Conservation (phyloP, 2,329 filamentous ascomycete species). For the Pseudogymnoascus sp. region DNA sequence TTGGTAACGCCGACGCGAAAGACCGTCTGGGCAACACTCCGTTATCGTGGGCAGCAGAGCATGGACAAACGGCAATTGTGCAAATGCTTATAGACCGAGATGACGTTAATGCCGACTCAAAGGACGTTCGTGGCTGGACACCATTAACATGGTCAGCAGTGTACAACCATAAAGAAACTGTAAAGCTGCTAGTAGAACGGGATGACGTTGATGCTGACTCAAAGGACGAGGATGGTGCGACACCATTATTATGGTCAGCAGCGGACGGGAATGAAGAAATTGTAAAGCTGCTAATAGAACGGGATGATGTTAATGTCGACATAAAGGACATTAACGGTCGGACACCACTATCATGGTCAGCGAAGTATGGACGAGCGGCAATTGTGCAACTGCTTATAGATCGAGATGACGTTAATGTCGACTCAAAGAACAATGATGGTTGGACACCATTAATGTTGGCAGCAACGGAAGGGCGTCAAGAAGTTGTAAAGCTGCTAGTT, state of each 20-base stretch:
- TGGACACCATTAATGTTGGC: constrained; percentile 12
- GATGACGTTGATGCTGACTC: background rate
- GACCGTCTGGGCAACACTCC: background rate
- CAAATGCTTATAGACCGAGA: background rate
- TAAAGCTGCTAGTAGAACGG: background rate
- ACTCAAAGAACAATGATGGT: background rate
- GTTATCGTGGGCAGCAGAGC: background rate
- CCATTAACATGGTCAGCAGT: background rate
- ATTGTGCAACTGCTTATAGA: background rate
- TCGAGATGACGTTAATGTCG: background rate
- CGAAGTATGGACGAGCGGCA: no score
- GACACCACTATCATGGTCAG: background rate
- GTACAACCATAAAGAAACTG: background rate
- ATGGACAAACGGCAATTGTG: background rate
- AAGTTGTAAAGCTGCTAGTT: background rate
- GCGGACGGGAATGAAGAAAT: background rate
- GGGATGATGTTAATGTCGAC: background rate
- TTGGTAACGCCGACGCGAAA: background rate
- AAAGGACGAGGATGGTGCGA: background rate
- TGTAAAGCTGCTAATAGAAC: background rate
- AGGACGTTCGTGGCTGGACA: background rate
- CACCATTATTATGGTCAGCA: constrained; percentile 2
- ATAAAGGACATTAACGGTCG: background rate
- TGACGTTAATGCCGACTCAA: no score
- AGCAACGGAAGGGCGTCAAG: no score